Conservation (phyloP, 2,329 filamentous ascomycete genomes). For the Thelonectria discophora region DNA sequence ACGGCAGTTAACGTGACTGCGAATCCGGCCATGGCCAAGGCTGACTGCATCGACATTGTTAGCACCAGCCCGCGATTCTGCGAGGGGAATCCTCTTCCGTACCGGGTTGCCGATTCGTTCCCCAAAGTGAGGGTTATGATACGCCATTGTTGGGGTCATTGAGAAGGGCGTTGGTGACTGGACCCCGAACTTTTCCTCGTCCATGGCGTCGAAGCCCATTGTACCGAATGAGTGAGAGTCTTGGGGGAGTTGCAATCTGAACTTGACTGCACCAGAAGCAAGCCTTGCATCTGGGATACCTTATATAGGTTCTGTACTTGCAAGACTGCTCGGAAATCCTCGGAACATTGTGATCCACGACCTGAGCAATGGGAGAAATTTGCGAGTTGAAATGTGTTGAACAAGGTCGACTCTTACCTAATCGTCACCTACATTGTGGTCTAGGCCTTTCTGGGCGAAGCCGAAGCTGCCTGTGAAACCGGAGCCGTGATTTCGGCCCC, state of each 20-base stretch:
- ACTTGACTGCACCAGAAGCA: not conserved
- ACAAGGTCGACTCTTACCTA: not conserved
- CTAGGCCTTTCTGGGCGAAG: not conserved
- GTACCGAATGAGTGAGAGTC: not conserved
- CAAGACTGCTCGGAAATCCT: not conserved
- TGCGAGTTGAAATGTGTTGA: not conserved
- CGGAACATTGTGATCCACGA: not conserved
- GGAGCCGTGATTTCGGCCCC: not conserved
- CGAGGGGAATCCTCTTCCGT: not conserved
- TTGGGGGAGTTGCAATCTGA: not conserved
- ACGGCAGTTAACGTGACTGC: constrained; percentile 41
- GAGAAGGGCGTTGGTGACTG: not conserved
- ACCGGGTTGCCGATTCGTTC: not conserved
- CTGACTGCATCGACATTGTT: constrained; percentile 19
- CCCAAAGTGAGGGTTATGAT: not conserved
- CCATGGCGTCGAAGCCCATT: not conserved
- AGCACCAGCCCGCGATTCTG: no score
- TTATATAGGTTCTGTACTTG: not conserved
- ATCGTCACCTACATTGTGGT: not conserved
- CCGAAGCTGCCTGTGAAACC: not conserved
- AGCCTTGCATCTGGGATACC: not conserved
- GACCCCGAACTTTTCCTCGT: not conserved
- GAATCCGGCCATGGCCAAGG: constrained; percentile 44
- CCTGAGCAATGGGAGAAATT: not conserved
- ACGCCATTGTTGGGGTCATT: not conserved